A percentile compares a stretch with the other conserved stretches of the same genome.
Conservation (phyloP, 495 filamentous ascomycete species). For the Talaromyces nanjingensis region DNA sequence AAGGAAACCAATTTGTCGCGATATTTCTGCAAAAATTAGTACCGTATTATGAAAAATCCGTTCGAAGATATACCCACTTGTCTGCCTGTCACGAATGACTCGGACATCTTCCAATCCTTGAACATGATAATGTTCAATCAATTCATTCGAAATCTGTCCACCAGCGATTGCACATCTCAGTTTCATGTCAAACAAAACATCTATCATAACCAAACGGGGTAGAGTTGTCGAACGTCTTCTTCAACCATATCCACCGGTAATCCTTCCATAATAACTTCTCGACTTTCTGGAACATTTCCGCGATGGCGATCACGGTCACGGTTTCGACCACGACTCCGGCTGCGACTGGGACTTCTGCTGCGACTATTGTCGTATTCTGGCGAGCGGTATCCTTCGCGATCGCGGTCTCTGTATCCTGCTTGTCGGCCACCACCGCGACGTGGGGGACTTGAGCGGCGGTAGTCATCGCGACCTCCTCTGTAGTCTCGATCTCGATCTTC, state of each 20-base stretch:
- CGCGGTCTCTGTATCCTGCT: slow-evolving; percentile 45
- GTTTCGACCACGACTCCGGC: slow-evolving; percentile 30
- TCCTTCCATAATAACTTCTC: slow-evolving; percentile 58
- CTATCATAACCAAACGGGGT: slow-evolving; percentile 11
- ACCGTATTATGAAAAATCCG: neutral
- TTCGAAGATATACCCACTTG: slow-evolving; percentile 38
- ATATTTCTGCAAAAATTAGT: slow-evolving; percentile 37
- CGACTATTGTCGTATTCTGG: slow-evolving; percentile 35
- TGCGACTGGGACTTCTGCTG: slow-evolving; percentile 37
- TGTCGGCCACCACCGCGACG: slow-evolving; percentile 25
- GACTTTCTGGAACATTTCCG: slow-evolving; percentile 44
- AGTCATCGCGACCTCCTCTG: slow-evolving; percentile 37
- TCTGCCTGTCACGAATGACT: slow-evolving; percentile 60
- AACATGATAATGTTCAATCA: slow-evolving; percentile 51
- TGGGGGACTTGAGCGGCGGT: slow-evolving; percentile 31
- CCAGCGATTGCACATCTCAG: slow-evolving; percentile 41
- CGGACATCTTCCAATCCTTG: slow-evolving; percentile 55
- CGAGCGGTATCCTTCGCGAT: slow-evolving; percentile 49
- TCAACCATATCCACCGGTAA: slow-evolving; percentile 51
- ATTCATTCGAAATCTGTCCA: slow-evolving; percentile 55
- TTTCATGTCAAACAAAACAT: slow-evolving; percentile 20
- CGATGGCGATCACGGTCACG: slow-evolving; percentile 33
- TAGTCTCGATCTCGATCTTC: slow-evolving; percentile 27
- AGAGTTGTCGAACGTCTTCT: slow-evolving; percentile 54
- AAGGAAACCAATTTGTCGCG: slow-evolving; percentile 61